Evolutionary conservation across 148 eudicot genomes (phyloP).

Genomic region (Spergularia bocconei): DNA sequence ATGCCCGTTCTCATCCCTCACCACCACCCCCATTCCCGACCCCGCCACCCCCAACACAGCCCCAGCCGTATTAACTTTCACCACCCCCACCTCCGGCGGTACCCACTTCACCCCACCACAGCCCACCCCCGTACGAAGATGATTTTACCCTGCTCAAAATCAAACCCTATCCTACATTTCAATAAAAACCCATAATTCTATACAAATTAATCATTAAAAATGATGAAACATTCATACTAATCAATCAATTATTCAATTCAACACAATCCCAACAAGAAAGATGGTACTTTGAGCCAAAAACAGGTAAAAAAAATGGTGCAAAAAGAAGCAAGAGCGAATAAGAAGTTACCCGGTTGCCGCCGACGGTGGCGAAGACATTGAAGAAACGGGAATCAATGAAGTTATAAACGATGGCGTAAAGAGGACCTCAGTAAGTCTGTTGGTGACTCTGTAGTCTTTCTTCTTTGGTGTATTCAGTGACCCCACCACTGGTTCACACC

Average conservation of each 20-base stretch:
- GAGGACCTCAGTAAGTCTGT: conserved; percentile 89
- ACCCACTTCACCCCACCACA: too few species aligned
- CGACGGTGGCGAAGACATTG: conserved; percentile 91
- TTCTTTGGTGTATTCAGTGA: conserved; percentile 67
- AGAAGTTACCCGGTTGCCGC: conserved; percentile 67
- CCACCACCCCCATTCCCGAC: too few species aligned
- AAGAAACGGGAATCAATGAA: conserved; percentile 83
- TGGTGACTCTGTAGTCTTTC: conserved; percentile 86
- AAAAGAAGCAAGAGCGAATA: neutral
- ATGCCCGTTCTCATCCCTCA: too few species aligned
- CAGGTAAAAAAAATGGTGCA: neutral
- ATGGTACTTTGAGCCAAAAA: conserved; percentile 5
- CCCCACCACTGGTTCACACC: conserved; percentile 88
- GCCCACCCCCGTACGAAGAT: too few species aligned
- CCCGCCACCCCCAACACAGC: too few species aligned
- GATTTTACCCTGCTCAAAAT: neutral
- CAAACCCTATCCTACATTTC: neutral
- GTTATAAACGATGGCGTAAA: conserved; percentile 93
- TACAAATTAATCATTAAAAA: neutral
- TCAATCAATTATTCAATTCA: conserved; percentile 4
- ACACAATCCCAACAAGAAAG: conserved; percentile 9
- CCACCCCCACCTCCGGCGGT: too few species aligned
- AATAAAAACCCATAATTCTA: neutral
- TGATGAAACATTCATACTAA: neutral
- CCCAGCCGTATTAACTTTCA: too few species aligned